phyloP scores from a whole-genome alignment of 805 yeast species.

The Gaillardinia entomophila region DNA sequence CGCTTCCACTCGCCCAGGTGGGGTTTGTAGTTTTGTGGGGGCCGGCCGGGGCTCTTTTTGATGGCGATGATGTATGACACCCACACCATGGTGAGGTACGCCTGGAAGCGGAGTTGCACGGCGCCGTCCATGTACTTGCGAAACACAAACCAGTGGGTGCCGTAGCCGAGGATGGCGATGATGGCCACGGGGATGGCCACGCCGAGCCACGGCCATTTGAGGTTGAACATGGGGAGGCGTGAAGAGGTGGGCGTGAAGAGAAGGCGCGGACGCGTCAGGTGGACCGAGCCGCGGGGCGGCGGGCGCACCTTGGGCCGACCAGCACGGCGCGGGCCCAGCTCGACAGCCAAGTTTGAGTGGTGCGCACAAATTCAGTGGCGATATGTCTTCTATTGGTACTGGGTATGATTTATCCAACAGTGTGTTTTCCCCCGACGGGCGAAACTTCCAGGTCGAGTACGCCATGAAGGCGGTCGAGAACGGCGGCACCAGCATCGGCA shows the following conservation, averaged over 20 bases:
- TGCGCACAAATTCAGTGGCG: too few species aligned
- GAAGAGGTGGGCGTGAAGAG: too few species aligned
- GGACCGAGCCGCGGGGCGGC: too few species aligned
- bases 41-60: constrained; percentile 58
- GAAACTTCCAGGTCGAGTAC: constrained; percentile 96
- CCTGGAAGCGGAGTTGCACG: constrained; percentile 44
- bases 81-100: constrained; percentile 57
- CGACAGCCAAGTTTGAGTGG: too few species aligned
- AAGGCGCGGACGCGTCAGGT: too few species aligned
- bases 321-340: too few species aligned
- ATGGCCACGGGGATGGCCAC: constrained; percentile 56
- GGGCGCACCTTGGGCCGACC: too few species aligned
- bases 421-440: constrained; percentile 89
- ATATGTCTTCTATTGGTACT: constrained; percentile 87
- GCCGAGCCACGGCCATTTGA: constrained; percentile 48
- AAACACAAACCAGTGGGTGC: constrained; percentile 55
- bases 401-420: constrained; percentile 98
- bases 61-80: constrained; percentile 70
- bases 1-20: constrained; percentile 49
- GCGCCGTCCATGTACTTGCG: constrained; percentile 30
- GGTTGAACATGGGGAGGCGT: too few species aligned
- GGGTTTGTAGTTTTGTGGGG: constrained; percentile 47
- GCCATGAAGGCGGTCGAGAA: constrained; percentile 97
- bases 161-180: constrained; percentile 56
- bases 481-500: constrained; percentile 93